Conservation (phyloP, 73 alveolate species). For the Paraurostyla sp. region DNA sequence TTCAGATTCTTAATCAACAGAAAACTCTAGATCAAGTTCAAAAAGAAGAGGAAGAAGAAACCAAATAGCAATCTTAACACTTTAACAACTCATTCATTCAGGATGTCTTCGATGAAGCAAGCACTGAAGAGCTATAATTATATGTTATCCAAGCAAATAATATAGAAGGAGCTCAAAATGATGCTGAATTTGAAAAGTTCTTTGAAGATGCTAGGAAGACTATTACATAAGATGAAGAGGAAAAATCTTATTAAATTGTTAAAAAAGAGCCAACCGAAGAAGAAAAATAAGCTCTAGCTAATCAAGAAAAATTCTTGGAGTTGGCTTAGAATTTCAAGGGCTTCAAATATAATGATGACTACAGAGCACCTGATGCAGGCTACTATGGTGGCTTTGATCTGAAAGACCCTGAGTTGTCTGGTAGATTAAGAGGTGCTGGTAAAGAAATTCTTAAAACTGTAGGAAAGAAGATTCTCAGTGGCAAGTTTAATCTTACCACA, state of each 20-base stretch:
- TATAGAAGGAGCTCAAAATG: neutral
- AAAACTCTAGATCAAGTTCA: neutral
- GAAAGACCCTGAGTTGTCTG: constrained; percentile 68
- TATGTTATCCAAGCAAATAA: constrained; percentile 10
- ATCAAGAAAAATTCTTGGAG: neutral
- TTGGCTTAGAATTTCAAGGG: constrained; percentile 17
- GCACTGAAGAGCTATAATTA: constrained; percentile 24
- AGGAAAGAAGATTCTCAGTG: constrained; percentile 87
- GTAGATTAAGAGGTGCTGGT: constrained; percentile 84
- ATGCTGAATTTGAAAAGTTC: constrained; percentile 1
- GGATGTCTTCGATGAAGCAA: constrained; percentile 36
- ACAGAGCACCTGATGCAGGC: constrained; percentile 77
- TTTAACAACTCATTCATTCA: neutral
- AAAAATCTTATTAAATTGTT: too few species aligned
- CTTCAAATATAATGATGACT: constrained; percentile 70
- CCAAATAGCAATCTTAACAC: neutral
- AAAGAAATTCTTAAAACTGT: constrained; percentile 84
- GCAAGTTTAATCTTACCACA: constrained; percentile 86
- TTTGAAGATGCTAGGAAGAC: constrained; percentile 4
- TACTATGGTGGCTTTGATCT: constrained; percentile 83
- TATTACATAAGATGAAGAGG: neutral
- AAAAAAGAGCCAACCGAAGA: neutral
- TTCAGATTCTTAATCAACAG: neutral
- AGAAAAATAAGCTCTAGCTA: neutral
- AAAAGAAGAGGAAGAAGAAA: neutral